phyloP scores from a whole-genome alignment of 176 grass and related monocot species.

The Avena insularis region DNA sequence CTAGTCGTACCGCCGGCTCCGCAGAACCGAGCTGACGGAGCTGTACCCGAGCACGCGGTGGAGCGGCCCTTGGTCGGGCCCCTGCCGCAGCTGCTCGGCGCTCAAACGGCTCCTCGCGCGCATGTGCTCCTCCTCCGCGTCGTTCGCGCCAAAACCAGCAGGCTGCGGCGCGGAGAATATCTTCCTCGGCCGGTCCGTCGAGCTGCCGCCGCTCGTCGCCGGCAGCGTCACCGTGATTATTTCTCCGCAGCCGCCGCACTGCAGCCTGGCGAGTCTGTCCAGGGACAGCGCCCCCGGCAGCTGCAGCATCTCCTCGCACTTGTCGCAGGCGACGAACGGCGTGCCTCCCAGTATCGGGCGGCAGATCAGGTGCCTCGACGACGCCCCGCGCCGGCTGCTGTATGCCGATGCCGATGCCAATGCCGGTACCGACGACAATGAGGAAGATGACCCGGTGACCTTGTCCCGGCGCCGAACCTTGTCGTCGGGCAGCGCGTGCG shows the following conservation, averaged over 20 bases:
- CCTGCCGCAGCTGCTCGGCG: slow-evolving; percentile 41
- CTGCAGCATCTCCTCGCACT: slow-evolving; percentile 65
- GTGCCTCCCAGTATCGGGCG: slow-evolving; percentile 67
- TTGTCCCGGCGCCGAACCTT: neutral
- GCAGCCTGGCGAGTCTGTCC: slow-evolving; percentile 47
- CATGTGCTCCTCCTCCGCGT: slow-evolving; percentile 13
- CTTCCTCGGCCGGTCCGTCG: slow-evolving; percentile 39
- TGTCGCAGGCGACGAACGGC: slow-evolving; percentile 71
- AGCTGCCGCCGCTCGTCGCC: slow-evolving; percentile 9
- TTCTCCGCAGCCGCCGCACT: slow-evolving; percentile 74
- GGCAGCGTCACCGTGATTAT: slow-evolving; percentile 58
- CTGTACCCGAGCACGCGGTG: slow-evolving; percentile 61
- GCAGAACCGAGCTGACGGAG: slow-evolving; percentile 51
- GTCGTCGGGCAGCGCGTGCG: slow-evolving; percentile 44
- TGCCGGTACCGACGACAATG: neutral
- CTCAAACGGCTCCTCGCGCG: slow-evolving; percentile 36
- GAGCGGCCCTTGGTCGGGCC: slow-evolving; percentile 37
- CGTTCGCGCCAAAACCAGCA: neutral
- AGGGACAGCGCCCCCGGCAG: slow-evolving; percentile 48
- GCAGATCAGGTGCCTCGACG: slow-evolving; percentile 49
- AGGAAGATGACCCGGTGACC: neutral
- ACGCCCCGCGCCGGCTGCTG: slow-evolving; percentile 27
- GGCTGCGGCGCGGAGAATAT: slow-evolving; percentile 63
- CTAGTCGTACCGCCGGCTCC: slow-evolving; percentile 55
- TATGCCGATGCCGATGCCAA: slow-evolving; percentile 11